Percentiles rank a stretch among this genome's conserved stretches.
These are phyloP conservation scores for Artemisia argyi DNA, from an alignment of 129 eudicot species.

Conservation along the genomic window DNA sequence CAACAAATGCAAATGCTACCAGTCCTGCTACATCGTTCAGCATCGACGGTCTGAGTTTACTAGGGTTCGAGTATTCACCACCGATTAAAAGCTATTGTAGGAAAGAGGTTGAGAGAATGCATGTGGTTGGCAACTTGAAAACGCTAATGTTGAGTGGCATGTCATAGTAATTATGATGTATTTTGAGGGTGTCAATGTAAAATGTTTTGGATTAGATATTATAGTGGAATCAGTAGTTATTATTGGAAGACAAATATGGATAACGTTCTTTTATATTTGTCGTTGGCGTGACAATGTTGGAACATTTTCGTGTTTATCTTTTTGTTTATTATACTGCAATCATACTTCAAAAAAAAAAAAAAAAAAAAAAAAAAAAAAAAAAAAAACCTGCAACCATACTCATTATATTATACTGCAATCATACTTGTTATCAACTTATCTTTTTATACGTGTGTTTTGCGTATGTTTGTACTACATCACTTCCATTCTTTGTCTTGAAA, in stretches of 20 bases:
- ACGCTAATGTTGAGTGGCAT: slow-evolving; percentile 34
- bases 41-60: slow-evolving; percentile 17
- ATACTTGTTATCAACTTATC: neutral
- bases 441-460: too few species aligned
- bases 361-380: too few species aligned
- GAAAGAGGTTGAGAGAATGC: slow-evolving; percentile 29
- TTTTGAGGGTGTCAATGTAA: slow-evolving; percentile 19
- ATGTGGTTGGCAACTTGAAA: slow-evolving; percentile 36
- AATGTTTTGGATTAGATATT: neutral
- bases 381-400: too few species aligned
- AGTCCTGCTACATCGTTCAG: neutral
- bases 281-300: slow-evolving; percentile 33
- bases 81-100: slow-evolving; percentile 23
- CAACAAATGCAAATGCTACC: slow-evolving; percentile 27
- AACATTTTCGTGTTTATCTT: slow-evolving; percentile 30
- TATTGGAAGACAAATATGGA: slow-evolving; percentile 12
- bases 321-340: neutral
- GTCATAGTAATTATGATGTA: slow-evolving; percentile 26
- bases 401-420: too few species aligned
- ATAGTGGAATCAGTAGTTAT: slow-evolving; percentile 8
- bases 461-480: neutral
- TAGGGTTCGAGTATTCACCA: slow-evolving; percentile 41
- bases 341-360: too few species aligned
- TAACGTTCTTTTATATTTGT: slow-evolving; percentile 17
- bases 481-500: too few species aligned